Evolutionary conservation across 805 yeast species (phyloP).

Genomic region (Sugiyamaella lignohabitans): DNA sequence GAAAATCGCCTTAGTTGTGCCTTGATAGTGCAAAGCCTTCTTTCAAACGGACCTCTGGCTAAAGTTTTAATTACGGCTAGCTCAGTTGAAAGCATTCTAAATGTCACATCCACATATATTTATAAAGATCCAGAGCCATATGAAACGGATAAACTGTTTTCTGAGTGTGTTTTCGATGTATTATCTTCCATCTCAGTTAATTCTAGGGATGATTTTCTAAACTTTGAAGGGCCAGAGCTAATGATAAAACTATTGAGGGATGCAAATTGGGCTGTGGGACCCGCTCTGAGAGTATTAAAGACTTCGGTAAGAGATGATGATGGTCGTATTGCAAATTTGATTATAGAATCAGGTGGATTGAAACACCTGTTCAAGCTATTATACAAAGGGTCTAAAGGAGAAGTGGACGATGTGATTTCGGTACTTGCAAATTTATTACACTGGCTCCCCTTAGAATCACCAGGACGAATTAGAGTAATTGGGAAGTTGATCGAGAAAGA

Average conservation of each 20-base stretch:
- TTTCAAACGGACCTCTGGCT: too few relatives aligned
- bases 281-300: slow-evolving; percentile 12
- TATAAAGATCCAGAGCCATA: neutral
- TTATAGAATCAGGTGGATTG: slow-evolving; percentile 15
- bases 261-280: slow-evolving; percentile 6
- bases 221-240: slow-evolving; percentile 21
- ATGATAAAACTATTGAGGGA: slow-evolving; percentile 13
- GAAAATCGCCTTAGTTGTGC: too few relatives aligned
- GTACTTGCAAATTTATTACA: slow-evolving; percentile 11
- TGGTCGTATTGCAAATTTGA: slow-evolving; percentile 6
- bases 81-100: slow-evolving; percentile 13
- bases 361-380: slow-evolving; percentile 11
- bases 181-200: neutral
- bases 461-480: slow-evolving; percentile 9
- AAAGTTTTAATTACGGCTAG: too few relatives aligned
- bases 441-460: slow-evolving; percentile 16
- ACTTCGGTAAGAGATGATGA: slow-evolving; percentile 5
- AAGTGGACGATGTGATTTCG: slow-evolving; percentile 1
- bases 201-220: slow-evolving; percentile 10
- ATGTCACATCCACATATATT: neutral
- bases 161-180: neutral
- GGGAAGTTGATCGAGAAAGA: slow-evolving; percentile 9
- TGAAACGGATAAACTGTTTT: slow-evolving; percentile 8
- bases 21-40: too few relatives aligned
- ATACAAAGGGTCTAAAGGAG: neutral